Evolutionary conservation across 2,329 filamentous ascomycete genomes (phyloP).

Genomic region (Phaeosphaeriaceae sp.): DNA sequence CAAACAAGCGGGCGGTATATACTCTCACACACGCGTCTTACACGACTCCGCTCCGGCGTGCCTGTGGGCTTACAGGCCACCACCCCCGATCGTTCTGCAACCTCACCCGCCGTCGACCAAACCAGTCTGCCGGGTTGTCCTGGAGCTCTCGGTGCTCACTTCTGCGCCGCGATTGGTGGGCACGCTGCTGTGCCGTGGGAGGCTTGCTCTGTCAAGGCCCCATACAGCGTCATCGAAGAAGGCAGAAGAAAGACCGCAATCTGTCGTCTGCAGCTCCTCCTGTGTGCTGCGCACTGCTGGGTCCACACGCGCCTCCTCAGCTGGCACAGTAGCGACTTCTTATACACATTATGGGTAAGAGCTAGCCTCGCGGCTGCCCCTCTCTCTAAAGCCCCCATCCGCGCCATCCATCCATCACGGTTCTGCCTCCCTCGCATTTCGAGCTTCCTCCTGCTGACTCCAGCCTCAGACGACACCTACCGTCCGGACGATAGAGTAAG

Average conservation of each 20-base stretch:
- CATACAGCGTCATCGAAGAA: conserved; percentile 41
- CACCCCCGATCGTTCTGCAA: conserved; percentile 30
- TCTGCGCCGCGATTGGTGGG: conserved; percentile 35
- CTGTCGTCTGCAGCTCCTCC: conserved; percentile 37
- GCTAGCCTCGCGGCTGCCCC: conserved; percentile 26
- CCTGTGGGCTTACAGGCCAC: conserved; percentile 10
- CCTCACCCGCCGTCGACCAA: conserved; percentile 24
- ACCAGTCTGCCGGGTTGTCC: conserved; percentile 32
- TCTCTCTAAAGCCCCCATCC: conserved; percentile 21
- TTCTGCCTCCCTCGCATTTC: conserved; percentile 24
- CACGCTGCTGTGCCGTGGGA: conserved; percentile 31
- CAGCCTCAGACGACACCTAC: conserved; percentile 32
- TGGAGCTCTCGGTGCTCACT: conserved; percentile 29
- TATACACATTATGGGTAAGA: conserved; percentile 40
- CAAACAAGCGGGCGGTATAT: background rate
- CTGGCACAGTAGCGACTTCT: conserved; percentile 26
- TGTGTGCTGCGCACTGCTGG: conserved; percentile 33
- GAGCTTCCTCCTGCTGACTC: conserved; percentile 27
- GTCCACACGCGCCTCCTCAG: conserved; percentile 37
- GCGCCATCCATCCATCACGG: conserved; percentile 30
- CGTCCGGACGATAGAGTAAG: conserved; percentile 33
- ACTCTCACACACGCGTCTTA: background rate
- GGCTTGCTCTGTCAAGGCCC: conserved; percentile 36
- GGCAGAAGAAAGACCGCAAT: conserved; percentile 42
- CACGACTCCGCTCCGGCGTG: background rate